Evolutionary conservation across 129 eudicot species (phyloP).

Genomic region (Flaveria brownii): DNA sequence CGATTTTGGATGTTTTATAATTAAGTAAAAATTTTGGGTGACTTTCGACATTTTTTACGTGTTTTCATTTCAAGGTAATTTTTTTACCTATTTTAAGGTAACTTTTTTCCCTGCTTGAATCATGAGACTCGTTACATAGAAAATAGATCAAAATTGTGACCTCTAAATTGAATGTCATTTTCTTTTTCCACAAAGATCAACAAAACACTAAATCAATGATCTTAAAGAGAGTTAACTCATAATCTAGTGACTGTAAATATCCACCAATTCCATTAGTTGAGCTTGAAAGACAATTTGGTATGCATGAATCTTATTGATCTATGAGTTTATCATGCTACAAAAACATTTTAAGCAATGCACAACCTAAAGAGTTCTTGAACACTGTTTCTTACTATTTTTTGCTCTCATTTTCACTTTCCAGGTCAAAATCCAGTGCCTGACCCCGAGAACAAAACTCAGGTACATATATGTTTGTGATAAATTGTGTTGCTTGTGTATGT

Average conservation of each 20-base stretch:
- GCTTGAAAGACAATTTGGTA: background rate
- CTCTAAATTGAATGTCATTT: background rate
- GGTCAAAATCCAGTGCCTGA: slow-evolving; percentile 75
- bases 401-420: slow-evolving; percentile 29
- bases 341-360: background rate
- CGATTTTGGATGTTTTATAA: background rate
- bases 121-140: too few relatives aligned
- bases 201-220: slow-evolving; percentile 1
- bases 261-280: background rate
- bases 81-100: background rate
- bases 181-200: background rate
- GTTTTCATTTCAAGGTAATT: background rate
- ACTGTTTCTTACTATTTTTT: slow-evolving; percentile 16
- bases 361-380: background rate
- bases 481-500: background rate
- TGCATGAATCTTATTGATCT: slow-evolving; percentile 11
- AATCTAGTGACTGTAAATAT: background rate
- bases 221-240: slow-evolving; percentile 1
- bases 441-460: slow-evolving; percentile 64
- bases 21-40: background rate
- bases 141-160: background rate
- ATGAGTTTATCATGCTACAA: background rate
- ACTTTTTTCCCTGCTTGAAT: background rate
- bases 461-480: slow-evolving; percentile 24
- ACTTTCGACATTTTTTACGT: background rate